Conservation (phyloP, 257 asterid species). For the Solanum ossicruentum region DNA sequence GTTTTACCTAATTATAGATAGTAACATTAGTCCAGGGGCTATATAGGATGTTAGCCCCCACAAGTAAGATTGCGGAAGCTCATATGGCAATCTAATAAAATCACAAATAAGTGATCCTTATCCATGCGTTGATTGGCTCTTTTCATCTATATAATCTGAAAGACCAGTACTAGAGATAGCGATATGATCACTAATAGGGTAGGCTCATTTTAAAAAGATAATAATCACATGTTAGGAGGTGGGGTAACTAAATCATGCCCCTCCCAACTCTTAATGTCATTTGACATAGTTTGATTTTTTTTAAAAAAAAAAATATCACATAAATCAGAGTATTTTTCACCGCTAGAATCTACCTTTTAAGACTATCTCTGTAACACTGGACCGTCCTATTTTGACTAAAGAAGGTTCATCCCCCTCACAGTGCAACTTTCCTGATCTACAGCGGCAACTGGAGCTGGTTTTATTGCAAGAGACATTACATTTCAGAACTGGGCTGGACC, state of each 20-base stretch:
- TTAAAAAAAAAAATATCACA: no score
- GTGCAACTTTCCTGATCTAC: background rate
- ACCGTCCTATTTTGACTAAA: background rate
- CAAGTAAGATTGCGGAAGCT: background rate
- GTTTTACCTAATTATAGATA: background rate
- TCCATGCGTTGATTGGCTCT: background rate
- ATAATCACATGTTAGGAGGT: background rate
- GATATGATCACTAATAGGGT: background rate
- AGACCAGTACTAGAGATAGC: background rate
- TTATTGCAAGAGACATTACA: constrained; percentile 77
- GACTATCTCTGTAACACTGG: background rate
- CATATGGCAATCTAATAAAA: background rate
- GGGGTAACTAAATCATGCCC: background rate
- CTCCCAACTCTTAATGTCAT: background rate
- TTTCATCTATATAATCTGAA: background rate
- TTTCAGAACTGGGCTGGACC: constrained; percentile 92
- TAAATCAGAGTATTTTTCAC: background rate
- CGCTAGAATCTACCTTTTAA: background rate
- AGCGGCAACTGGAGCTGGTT: constrained; percentile 96
- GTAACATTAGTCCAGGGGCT: background rate
- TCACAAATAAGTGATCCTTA: background rate
- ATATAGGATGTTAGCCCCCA: background rate
- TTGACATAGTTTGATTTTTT: no score
- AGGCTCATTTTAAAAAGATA: background rate
- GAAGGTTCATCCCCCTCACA: background rate